These are phyloP conservation scores for Aspergillus nanangensis DNA, from an alignment of 495 filamentous ascomycete species.

Conservation along the genomic window DNA sequence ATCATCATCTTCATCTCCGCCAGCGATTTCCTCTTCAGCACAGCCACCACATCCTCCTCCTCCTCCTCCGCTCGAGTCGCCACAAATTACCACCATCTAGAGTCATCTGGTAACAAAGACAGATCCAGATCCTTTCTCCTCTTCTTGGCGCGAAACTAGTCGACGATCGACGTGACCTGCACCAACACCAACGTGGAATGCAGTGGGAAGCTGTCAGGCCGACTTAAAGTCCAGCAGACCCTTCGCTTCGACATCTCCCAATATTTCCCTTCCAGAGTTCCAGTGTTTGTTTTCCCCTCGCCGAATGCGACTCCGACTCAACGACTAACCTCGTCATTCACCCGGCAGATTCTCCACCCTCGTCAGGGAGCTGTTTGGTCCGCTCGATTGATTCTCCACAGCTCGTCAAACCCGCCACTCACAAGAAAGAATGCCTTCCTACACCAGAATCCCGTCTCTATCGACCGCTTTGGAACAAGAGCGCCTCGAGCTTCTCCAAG, in stretches of 20 bases:
- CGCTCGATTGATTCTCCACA: conserved; percentile 19
- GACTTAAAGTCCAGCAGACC: too few relatives aligned
- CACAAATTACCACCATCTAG: too few relatives aligned
- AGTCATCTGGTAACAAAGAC: too few relatives aligned
- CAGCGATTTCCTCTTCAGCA: too few relatives aligned
- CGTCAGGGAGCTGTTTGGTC: conserved; percentile 5
- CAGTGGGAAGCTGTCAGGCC: too few relatives aligned
- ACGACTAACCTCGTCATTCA: conserved; percentile 6
- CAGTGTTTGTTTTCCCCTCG: neutral
- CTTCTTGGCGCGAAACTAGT: conserved; percentile 1
- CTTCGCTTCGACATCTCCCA: too few relatives aligned
- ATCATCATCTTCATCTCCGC: too few relatives aligned
- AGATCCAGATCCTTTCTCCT: neutral
- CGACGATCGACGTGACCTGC: conserved; percentile 4
- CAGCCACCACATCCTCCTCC: too few relatives aligned
- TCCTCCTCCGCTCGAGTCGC: too few relatives aligned
- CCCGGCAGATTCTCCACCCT: conserved; percentile 4
- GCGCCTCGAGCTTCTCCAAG: conserved; percentile 15
- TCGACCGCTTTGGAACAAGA: conserved; percentile 20
- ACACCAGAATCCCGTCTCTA: conserved; percentile 3
- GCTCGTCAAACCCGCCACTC: conserved; percentile 14
- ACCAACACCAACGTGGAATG: conserved; percentile 1
- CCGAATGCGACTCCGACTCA: too few relatives aligned
- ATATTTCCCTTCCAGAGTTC: neutral
- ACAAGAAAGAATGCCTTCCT: conserved; percentile 2